phyloP scores from a whole-genome alignment of 257 asterid genomes.

The Nyctanthes arbortristis region DNA sequence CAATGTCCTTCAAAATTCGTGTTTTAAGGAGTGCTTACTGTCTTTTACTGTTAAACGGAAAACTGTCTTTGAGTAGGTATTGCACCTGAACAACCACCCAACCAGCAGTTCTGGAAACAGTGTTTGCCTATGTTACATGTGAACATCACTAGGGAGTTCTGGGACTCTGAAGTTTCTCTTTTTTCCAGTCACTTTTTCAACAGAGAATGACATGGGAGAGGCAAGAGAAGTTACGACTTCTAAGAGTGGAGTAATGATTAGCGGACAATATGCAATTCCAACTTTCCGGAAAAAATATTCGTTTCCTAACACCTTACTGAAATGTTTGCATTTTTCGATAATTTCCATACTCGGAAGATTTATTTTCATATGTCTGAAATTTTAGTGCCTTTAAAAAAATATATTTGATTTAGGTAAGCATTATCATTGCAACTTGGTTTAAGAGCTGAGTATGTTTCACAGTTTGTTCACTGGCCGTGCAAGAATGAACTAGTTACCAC shows the following conservation, averaged over 20 bases:
- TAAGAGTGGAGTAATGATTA: not conserved
- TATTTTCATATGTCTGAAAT: not conserved
- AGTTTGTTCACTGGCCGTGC: not conserved
- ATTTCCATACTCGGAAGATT: not conserved
- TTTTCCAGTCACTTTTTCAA: not conserved
- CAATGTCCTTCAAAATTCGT: not conserved
- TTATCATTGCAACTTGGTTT: not conserved
- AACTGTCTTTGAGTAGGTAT: not conserved
- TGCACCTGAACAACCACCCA: not conserved
- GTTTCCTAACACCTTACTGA: not conserved
- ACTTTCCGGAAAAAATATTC: not conserved
- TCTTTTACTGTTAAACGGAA: too few species aligned
- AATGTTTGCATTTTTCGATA: not conserved
- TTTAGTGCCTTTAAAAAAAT: not conserved
- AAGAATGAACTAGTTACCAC: not conserved
- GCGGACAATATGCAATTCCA: not conserved
- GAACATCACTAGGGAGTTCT: not conserved
- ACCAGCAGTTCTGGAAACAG: not conserved
- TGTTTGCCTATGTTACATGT: not conserved
- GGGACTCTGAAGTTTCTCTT: not conserved
- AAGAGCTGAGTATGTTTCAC: not conserved
- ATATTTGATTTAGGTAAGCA: not conserved
- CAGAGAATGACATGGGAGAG: not conserved
- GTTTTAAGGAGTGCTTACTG: not conserved
- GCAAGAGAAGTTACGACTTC: not conserved